Evolutionary conservation across 495 filamentous ascomycete genomes (phyloP).

Genomic region (Melanomma pulvis-pyrius): DNA sequence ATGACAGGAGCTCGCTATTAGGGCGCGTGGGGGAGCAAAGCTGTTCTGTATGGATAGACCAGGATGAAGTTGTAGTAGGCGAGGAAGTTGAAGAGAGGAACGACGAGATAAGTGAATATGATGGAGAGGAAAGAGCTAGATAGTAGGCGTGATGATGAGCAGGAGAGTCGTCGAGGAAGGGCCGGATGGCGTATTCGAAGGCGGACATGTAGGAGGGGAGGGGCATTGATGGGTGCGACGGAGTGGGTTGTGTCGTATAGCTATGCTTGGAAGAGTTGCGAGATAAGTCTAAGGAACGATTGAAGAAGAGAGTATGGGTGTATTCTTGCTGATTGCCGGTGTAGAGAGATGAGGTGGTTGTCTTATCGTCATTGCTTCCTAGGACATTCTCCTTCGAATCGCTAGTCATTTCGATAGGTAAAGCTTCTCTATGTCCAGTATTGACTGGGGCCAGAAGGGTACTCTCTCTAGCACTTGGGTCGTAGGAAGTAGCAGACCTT

Average conservation of each 20-base stretch:
- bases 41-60: neutral
- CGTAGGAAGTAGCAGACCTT: no score
- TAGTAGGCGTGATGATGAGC: neutral
- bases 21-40: neutral
- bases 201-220: neutral
- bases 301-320: no score
- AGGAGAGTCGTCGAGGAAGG: neutral
- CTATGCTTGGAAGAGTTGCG: neutral
- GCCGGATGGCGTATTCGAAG: conserved; percentile 6
- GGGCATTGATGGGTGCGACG: neutral
- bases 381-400: no score
- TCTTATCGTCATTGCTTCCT: no score
- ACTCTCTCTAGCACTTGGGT: no score
- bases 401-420: no score
- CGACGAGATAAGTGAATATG: neutral
- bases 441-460: no score
- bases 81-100: neutral
- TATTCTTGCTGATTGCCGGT: no score
- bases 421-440: no score
- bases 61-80: neutral
- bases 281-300: neutral
- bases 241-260: neutral
- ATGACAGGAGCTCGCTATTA: neutral
- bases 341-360: no score
- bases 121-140: neutral